A percentile compares a stretch with the other conserved stretches of the same genome.
These are phyloP conservation scores for Alternaria sp. DNA, from an alignment of 2,329 filamentous ascomycete genomes.

Conservation along the genomic window DNA sequence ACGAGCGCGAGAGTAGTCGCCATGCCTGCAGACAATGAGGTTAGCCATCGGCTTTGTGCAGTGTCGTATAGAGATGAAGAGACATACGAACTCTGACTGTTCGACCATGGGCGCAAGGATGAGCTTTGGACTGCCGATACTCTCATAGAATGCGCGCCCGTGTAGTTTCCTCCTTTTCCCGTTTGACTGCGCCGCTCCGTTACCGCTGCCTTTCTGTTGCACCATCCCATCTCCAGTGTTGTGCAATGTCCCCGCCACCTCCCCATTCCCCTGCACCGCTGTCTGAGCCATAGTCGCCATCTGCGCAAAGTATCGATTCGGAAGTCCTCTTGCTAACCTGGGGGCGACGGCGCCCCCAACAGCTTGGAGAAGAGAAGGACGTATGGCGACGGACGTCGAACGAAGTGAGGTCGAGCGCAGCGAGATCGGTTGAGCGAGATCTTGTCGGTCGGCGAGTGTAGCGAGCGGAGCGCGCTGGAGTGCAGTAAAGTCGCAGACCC, in stretches of 20 bases:
- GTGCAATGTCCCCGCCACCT: not conserved
- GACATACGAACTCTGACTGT: slow-evolving; percentile 90
- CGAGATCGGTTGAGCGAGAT: not conserved
- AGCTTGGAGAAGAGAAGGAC: slow-evolving; percentile 12
- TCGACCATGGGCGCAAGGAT: slow-evolving; percentile 98
- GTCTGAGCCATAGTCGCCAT: slow-evolving; percentile 23
- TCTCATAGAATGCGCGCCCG: slow-evolving; percentile 92
- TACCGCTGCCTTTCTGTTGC: not conserved
- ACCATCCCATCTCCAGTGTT: not conserved
- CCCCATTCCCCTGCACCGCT: slow-evolving; percentile 13
- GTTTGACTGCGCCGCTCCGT: slow-evolving; percentile 14
- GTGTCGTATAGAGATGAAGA: slow-evolving; percentile 1
- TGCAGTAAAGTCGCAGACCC: not conserved
- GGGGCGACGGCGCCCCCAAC: slow-evolving; percentile 33
- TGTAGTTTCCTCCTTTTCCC: slow-evolving; percentile 65
- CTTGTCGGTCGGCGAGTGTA: no score
- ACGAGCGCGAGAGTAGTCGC: slow-evolving; percentile 95
- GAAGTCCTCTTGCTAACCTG: slow-evolving; percentile 4
- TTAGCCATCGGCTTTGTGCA: slow-evolving; percentile 8
- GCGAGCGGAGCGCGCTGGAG: no score
- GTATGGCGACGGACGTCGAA: slow-evolving; percentile 24
- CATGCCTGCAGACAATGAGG: slow-evolving; percentile 74
- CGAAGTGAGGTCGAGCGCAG: not conserved
- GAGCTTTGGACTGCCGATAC: slow-evolving; percentile 87
- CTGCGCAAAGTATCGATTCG: slow-evolving; percentile 16